Conservation (phyloP, 257 asterid genomes). For the Solanum neorickii region DNA sequence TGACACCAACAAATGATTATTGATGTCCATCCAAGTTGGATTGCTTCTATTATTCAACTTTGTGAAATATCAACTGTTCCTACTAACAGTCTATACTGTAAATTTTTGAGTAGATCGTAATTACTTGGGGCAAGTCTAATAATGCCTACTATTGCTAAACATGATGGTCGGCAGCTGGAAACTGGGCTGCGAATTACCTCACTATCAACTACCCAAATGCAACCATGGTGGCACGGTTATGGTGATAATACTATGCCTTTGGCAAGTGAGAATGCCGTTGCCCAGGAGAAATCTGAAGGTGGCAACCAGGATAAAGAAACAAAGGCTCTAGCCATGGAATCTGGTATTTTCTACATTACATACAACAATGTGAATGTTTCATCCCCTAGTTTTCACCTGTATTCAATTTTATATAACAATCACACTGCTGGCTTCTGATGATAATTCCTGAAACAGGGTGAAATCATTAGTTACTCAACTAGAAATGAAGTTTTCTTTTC, state of each 20-base stretch:
- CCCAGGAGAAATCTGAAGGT: conserved; percentile 25
- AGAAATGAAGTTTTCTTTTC: not conserved
- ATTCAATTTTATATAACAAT: not conserved
- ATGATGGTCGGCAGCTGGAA: conserved; percentile 30
- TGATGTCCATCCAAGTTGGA: not conserved
- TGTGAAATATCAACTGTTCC: not conserved
- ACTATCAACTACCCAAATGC: conserved; percentile 28
- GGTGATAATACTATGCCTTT: conserved; percentile 37
- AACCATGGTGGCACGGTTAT: conserved; percentile 73
- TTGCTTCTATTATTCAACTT: not conserved
- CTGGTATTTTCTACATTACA: conserved; percentile 28
- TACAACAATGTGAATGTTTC: not conserved
- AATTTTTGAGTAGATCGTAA: conserved; percentile 10
- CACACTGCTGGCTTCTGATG: not conserved
- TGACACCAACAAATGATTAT: not conserved
- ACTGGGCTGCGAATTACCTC: conserved; percentile 28
- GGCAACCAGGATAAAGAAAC: conserved; percentile 18
- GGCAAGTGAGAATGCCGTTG: conserved; percentile 11
- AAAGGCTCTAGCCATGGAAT: conserved; percentile 13
- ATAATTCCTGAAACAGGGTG: not conserved
- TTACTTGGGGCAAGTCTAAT: conserved; percentile 19
- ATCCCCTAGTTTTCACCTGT: not conserved
- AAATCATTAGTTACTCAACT: not conserved
- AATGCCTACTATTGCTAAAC: conserved; percentile 62
- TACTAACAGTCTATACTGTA: conserved; percentile 5